These are phyloP conservation scores for Petunia hybrid DNA, from an alignment of 305 asterid species.

Conservation along the genomic window DNA sequence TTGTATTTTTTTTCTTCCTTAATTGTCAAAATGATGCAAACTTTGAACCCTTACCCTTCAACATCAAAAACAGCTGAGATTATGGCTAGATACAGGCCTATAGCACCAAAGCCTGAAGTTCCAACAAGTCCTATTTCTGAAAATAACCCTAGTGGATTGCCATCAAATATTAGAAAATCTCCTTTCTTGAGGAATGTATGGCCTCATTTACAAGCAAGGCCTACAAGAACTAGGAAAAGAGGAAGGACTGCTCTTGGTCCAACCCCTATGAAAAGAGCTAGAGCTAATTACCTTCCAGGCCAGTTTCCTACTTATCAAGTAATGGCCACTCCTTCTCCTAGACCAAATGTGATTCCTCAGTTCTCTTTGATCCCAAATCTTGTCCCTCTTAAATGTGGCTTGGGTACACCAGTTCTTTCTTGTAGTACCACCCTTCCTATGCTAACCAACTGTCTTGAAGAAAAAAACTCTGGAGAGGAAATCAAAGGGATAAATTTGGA, in stretches of 20 bases:
- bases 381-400: constrained; percentile 59
- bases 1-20: neutral
- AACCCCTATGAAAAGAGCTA: constrained; percentile 54
- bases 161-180: constrained; percentile 63
- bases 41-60: constrained; percentile 58
- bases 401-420: constrained; percentile 53
- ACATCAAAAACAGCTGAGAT: constrained; percentile 82
- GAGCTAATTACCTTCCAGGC: constrained; percentile 57
- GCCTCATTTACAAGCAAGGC: constrained; percentile 87
- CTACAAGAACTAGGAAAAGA: constrained; percentile 88
- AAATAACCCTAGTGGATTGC: constrained; percentile 49
- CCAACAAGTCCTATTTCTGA: constrained; percentile 35
- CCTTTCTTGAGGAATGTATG: constrained; percentile 80
- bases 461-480: constrained; percentile 2
- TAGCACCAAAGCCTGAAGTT: constrained; percentile 85
- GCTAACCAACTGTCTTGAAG: neutral
- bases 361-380: constrained; percentile 46
- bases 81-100: constrained; percentile 89
- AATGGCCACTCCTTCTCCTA: constrained; percentile 39
- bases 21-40: constrained; percentile 54
- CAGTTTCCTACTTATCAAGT: constrained; percentile 49
- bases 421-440: constrained; percentile 31
- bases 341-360: constrained; percentile 39
- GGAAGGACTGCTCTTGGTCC: constrained; percentile 73
- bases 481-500: constrained; percentile 64